These are phyloP conservation scores for Annona squamosa DNA, from an alignment of 164 flowering plant genomes.

Conservation along the genomic window DNA sequence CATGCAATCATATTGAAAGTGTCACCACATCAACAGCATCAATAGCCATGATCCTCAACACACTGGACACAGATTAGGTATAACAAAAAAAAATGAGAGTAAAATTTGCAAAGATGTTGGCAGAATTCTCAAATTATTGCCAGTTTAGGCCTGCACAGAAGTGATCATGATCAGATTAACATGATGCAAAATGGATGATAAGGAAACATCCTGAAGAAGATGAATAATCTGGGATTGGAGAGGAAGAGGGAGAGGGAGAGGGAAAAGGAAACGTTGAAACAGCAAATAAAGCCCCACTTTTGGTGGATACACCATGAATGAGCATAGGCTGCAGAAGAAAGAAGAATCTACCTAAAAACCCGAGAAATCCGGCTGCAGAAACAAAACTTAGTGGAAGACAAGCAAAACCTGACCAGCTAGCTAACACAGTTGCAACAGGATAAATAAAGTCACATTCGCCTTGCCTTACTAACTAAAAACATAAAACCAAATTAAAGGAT, in stretches of 20 bases:
- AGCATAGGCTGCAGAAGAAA: neutral
- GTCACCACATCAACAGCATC: neutral
- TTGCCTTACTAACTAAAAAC: neutral
- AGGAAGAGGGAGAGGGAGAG: neutral
- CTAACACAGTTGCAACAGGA: neutral
- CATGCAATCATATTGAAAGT: neutral
- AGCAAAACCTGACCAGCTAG: neutral
- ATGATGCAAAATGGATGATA: neutral
- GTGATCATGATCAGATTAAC: neutral
- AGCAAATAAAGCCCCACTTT: neutral
- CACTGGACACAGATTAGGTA: neutral
- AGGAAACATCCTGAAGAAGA: neutral
- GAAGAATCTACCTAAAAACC: neutral
- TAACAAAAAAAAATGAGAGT: too few relatives aligned
- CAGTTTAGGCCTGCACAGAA: too few relatives aligned
- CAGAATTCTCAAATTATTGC: too few relatives aligned
- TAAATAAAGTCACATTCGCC: neutral
- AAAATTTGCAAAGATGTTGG: neutral
- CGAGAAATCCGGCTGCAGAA: neutral
- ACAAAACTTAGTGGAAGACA: too few relatives aligned
- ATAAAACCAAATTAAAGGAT: neutral
- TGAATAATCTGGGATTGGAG: neutral
- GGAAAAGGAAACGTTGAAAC: neutral
- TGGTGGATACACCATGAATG: too few relatives aligned
- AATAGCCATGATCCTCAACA: neutral